Percentiles rank a stretch among this genome's conserved stretches.
phyloP scores from a whole-genome alignment of 1,139 yeast species.

The Pneumocystis wakefieldiae region DNA sequence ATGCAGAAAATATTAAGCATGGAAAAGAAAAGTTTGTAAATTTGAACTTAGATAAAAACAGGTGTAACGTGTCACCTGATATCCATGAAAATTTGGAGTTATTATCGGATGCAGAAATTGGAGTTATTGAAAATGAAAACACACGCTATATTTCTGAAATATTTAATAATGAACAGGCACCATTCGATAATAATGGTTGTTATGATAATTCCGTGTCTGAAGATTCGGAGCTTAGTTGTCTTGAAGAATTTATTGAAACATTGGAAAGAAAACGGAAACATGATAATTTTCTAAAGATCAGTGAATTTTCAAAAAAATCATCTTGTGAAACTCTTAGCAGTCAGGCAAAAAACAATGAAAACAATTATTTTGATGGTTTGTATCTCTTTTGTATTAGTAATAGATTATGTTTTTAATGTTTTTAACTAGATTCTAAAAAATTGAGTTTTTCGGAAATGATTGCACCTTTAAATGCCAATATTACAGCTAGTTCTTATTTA shows the following conservation, averaged over 20 bases:
- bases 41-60: background rate
- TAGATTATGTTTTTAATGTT: conserved; percentile 9
- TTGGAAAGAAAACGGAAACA: conserved; percentile 20
- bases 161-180: background rate
- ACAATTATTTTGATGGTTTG: background rate
- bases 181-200: background rate
- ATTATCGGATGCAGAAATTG: background rate
- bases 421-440: conserved; percentile 23
- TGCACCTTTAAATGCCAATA: conserved; percentile 37
- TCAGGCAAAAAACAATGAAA: background rate
- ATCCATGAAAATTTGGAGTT: background rate
- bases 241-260: conserved; percentile 18
- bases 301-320: conserved; percentile 19
- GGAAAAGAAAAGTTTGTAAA: background rate
- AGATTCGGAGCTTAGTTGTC: conserved; percentile 10
- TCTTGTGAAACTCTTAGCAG: conserved; percentile 33
- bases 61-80: background rate
- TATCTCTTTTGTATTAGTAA: conserved; percentile 24
- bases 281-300: conserved; percentile 20
- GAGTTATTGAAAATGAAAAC: background rate
- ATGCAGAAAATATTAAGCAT: background rate
- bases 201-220: background rate
- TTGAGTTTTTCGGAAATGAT: conserved; percentile 65
- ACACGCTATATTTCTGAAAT: background rate
- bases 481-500: conserved; percentile 29